Conservation (phyloP, 2,329 filamentous ascomycete genomes). For the Septoria petroselini region DNA sequence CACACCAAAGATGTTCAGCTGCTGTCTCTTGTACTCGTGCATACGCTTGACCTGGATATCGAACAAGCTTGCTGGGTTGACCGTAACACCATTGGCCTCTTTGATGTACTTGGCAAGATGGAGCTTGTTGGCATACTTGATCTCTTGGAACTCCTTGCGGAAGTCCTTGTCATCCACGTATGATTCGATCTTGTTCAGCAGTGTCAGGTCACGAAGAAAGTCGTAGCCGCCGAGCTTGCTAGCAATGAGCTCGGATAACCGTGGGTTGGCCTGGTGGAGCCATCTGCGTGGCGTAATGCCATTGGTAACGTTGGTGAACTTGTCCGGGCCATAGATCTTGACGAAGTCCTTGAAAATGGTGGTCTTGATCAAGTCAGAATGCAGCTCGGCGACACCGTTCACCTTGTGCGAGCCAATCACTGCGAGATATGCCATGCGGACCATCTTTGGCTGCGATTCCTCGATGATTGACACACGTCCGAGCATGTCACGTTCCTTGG, state of each 20-base stretch:
- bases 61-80: slow-evolving; percentile 86
- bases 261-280: slow-evolving; percentile 95
- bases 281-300: slow-evolving; percentile 94
- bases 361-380: slow-evolving; percentile 96
- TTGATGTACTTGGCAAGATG: slow-evolving; percentile 90
- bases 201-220: slow-evolving; percentile 86
- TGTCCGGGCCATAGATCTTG: slow-evolving; percentile 88
- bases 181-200: slow-evolving; percentile 80
- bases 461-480: slow-evolving; percentile 92
- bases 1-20: slow-evolving; percentile 97
- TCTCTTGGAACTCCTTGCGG: slow-evolving; percentile 90
- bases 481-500: slow-evolving; percentile 82
- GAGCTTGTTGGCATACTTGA: slow-evolving; percentile 95
- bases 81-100: slow-evolving; percentile 69
- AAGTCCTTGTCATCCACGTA: slow-evolving; percentile 83
- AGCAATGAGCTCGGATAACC: slow-evolving; percentile 85
- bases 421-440: slow-evolving; percentile 93
- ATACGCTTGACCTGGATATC: slow-evolving; percentile 99
- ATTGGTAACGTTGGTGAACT: slow-evolving; percentile 98
- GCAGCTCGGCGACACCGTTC: slow-evolving; percentile 94
- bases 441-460: slow-evolving; percentile 94
- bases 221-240: slow-evolving; percentile 79
- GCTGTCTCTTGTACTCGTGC: slow-evolving; percentile 92
- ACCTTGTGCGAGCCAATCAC: slow-evolving; percentile 98
- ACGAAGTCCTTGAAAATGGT: slow-evolving; percentile 99